phyloP scores from a whole-genome alignment of 768 basidiomycete species.

The Tylopilus plumbeoviolaceoides region DNA sequence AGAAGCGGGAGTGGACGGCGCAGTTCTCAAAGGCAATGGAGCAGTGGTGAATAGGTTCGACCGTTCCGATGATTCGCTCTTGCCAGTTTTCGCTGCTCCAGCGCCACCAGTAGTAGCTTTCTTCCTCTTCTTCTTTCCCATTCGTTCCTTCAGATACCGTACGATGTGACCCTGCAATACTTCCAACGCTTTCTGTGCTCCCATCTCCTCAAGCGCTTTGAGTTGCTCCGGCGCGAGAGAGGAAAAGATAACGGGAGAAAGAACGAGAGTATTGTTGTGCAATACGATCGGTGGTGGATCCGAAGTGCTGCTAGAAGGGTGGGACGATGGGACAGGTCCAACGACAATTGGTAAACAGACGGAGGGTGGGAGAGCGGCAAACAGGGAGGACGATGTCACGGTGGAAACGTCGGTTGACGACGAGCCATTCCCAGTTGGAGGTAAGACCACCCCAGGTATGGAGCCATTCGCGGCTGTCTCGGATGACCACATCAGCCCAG shows the following conservation, averaged over 20 bases:
- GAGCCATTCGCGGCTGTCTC: slow-evolving; percentile 17
- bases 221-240: slow-evolving; percentile 71
- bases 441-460: slow-evolving; percentile 3
- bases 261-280: slow-evolving; percentile 78
- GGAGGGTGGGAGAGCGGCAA: slow-evolving; percentile 31
- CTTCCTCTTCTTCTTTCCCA: slow-evolving; percentile 39
- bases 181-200: slow-evolving; percentile 75
- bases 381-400: slow-evolving; percentile 15
- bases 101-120: slow-evolving; percentile 32
- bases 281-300: slow-evolving; percentile 66
- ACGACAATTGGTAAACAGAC: slow-evolving; percentile 77
- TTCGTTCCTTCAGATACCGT: slow-evolving; percentile 74
- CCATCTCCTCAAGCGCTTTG: slow-evolving; percentile 71
- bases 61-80: slow-evolving; percentile 28
- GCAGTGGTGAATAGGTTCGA: slow-evolving; percentile 44
- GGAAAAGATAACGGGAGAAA: slow-evolving; percentile 83
- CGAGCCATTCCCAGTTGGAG: slow-evolving; percentile 1
- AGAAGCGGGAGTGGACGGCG: slow-evolving; percentile 12
- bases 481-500: slow-evolving; percentile 3
- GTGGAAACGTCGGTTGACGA: slow-evolving; percentile 18
- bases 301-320: slow-evolving; percentile 43
- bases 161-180: slow-evolving; percentile 85
- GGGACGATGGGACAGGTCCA: slow-evolving; percentile 64
- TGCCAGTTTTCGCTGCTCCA: slow-evolving; percentile 37
- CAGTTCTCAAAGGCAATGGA: slow-evolving; percentile 32